Evolutionary conservation across 1,284 basidiomycete genomes (phyloP).

Genomic region (Rugosomyces carneus): DNA sequence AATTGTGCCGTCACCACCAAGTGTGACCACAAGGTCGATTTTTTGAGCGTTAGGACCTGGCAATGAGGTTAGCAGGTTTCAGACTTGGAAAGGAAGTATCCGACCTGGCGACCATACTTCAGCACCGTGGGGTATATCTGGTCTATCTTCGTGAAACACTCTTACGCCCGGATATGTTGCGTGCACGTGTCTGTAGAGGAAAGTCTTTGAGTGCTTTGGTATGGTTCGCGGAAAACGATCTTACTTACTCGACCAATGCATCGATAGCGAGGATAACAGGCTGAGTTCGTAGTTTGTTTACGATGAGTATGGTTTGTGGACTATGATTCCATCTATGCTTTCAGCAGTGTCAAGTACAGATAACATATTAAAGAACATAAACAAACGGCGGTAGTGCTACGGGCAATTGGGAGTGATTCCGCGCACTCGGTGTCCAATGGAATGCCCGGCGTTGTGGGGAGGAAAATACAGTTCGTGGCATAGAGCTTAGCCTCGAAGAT

Average conservation of each 20-base stretch:
- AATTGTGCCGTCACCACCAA: slow-evolving; percentile 95
- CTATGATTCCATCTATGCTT: slow-evolving; percentile 33
- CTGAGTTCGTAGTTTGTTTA: slow-evolving; percentile 71
- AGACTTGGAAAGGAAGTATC: not conserved
- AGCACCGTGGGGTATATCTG: slow-evolving; percentile 60
- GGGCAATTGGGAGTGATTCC: slow-evolving; percentile 4
- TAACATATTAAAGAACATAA: slow-evolving; percentile 2
- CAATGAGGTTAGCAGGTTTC: not conserved
- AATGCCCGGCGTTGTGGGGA: not conserved
- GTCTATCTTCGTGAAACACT: slow-evolving; percentile 69
- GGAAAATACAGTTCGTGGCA: not conserved
- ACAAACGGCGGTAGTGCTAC: slow-evolving; percentile 20
- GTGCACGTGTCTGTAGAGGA: slow-evolving; percentile 49
- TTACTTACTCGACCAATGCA: slow-evolving; percentile 56
- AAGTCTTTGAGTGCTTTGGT: not conserved
- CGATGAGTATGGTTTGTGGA: slow-evolving; percentile 55
- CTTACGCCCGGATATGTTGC: slow-evolving; percentile 63
- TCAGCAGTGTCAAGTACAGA: slow-evolving; percentile 22
- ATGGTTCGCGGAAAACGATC: not conserved
- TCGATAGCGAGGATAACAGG: slow-evolving; percentile 70
- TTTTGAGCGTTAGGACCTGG: slow-evolving; percentile 46
- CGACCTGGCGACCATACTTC: slow-evolving; percentile 60
- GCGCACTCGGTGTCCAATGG: slow-evolving; percentile 10
- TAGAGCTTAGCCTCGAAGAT: not conserved
- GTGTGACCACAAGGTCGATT: slow-evolving; percentile 85